Base-by-base conservation (phyloP, 2,329 filamentous ascomycete species). In the Tricladium varicosporioides region DNA sequence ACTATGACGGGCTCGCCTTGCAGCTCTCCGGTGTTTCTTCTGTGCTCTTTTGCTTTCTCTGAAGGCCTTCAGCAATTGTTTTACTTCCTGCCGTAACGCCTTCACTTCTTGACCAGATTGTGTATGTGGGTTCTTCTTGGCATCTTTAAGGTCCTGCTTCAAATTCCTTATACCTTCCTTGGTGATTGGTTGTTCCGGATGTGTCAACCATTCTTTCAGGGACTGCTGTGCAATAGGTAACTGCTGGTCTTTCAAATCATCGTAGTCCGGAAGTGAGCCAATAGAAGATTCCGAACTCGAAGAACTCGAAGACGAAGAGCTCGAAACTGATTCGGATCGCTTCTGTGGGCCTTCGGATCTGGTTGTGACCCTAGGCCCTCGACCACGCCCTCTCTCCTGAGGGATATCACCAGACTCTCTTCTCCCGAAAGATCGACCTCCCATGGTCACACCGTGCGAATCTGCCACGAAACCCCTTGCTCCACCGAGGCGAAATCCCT, bases 261-360 rank as follows among this genome's bases (percentile, higher is more conserved):
- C 78, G 63, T 78, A 79, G 53, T 79, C 75, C 0, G 81, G 80
- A 1, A 85, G 77, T 1, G 80, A 83, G 36, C 77, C 80, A 53
- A 83, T 69, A 1, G 78, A 80, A 0, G 70, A 68, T 9, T 60
- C 57, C 0, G 72, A 74, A 27, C 53, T 56, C 0, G 73, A 75
- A 2, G 68, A n/a, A 69, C 71, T 57, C 1, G 69, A 70, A 19
- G 53, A 63, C 32, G 53, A 60, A 19, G 61, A 61, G 18, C 51
- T 53, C 46, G 68, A 61, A 16, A 51, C 14, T 40, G 63, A 60
- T 43, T 31, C 32, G 58, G 55, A 32, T 33, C 40, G 53, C 54
- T 56, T 7, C 52, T 31, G 16, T 60, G 55, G 11, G 15, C 54
- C 16, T 32, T 51, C 19, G 43, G 31, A 43, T 51, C 45, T 27